Evolutionary conservation across 2,329 filamentous ascomycete genomes (phyloP), one percentile per base, ranked within the genome.

Genomic region (Xylariaceae sp.): DNA sequence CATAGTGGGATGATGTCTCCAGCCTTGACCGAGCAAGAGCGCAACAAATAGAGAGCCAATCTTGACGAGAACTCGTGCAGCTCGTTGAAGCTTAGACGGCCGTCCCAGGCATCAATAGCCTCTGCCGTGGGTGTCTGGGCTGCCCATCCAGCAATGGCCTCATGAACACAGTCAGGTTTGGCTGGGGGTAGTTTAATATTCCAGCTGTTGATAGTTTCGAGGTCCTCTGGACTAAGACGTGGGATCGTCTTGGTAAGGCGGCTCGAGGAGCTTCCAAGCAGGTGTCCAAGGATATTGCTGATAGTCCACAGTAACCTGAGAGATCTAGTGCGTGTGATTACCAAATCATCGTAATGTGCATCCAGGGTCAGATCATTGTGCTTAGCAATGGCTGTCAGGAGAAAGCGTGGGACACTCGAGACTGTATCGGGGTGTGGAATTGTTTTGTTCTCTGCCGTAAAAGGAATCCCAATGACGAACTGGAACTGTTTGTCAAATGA

Each of bases 1-100:
- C 44, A 55, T 7, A 55, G 6, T 5, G 52, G 52, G 12, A 55
- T 31, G 14, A 33, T 33, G 17, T 33, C 29, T 21, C 19, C 26
- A 14, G 31, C 3, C n/a, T 37, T 39, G 14, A 49, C 33, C 9
- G 33, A 36, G 21, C 46, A 33, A 3, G 23, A 23, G 11, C 7
- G 11, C 12, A 24, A 11, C 6, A 49, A n/a, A 17, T 24, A 29
- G 11, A 21, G 4, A 21, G 46, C 46, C 8, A 49, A 16, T 8
- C n/a, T 14, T 11, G 46, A 24, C 6, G 46, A 37, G 8, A 17
- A 6, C 16, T 49, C 19, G 11, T 39, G 19, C 19, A 49, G 31
- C 11, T 49, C 16, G 6, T 19, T n/a, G 23, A 37, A 49, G 12
- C 19, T 49, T 2, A 49, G 29, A 9, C 4, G n/a, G 5, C 44